Evolutionary conservation across 164 flowering plant species (phyloP).

Genomic region (Nymphaea thermarum): DNA sequence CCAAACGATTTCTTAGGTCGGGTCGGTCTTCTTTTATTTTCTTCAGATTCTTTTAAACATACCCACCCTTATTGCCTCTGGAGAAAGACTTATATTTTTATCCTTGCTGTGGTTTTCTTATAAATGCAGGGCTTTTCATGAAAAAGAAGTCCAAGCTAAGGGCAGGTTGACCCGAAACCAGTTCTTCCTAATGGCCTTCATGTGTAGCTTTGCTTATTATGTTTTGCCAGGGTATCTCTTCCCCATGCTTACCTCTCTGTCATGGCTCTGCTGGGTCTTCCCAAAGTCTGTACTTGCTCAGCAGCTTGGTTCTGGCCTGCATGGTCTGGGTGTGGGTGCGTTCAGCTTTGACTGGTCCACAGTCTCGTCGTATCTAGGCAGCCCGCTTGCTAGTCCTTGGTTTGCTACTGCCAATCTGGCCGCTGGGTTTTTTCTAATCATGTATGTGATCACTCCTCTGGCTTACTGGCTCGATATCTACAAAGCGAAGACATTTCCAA

Average conservation of each 20-base stretch:
- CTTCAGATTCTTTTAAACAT: no score
- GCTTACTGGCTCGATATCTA: conserved; percentile 46
- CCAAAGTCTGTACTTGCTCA: conserved; percentile 50
- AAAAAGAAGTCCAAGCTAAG: conserved; percentile 24
- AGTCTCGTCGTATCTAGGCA: conserved; percentile 40
- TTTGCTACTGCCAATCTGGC: conserved; percentile 51
- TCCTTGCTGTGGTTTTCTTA: no score
- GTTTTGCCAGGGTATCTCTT: conserved; percentile 50
- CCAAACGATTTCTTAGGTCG: no score
- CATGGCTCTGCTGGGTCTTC: conserved; percentile 61
- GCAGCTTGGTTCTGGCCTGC: conserved; percentile 54
- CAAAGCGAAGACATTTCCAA: conserved; percentile 39
- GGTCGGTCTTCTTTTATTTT: no score
- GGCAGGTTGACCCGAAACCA: conserved; percentile 29
- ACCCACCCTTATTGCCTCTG: no score
- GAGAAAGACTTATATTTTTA: no score
- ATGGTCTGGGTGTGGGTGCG: conserved; percentile 54
- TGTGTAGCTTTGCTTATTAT: conserved; percentile 56
- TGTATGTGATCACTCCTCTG: conserved; percentile 36
- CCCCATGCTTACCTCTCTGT: conserved; percentile 38
- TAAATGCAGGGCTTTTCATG: conserved; percentile 44
- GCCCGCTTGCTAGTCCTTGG: conserved; percentile 66
- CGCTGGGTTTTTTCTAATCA: conserved; percentile 28
- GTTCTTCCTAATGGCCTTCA: conserved; percentile 49
- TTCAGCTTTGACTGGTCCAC: conserved; percentile 54